Base-by-base conservation (phyloP, 768 basidiomycete species). In the Kwoniella botswanensis region DNA sequence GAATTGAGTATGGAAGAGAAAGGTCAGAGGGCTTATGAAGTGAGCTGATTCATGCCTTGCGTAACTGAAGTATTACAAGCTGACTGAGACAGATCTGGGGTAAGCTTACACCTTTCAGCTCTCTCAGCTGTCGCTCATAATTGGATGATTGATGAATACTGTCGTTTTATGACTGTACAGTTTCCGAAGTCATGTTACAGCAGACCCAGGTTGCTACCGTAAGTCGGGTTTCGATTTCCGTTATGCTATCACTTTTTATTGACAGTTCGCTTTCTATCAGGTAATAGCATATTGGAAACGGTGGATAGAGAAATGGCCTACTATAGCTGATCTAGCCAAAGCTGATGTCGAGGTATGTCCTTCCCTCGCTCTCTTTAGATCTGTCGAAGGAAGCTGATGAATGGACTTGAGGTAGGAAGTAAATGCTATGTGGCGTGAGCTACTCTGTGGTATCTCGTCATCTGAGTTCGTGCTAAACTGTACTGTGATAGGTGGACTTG, bases 201-300 rank as follows among this genome's bases (percentile, higher is more conserved):
- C 95, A 98, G 84, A 98, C 95, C 0, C 94, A 96, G 82, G 94
- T 97, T n/a, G 55, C 72, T 18, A 81, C 79, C 0, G 79, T 78
- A 55, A 50, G 74, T 65, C 44, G 3, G 1, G 10, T 7, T 17
- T 50, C 26, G 50, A 10, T 46, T 22, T 41, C 2, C 12, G 43
- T 46, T 18, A 18, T 18, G 17, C 15, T 11, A 5, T n/a, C 22
- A 15, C 12, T 67, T 57, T 24, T 43, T 44, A 15, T 29, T 44
- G 44, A 22, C 52, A 22, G 15, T 18, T n/a, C 42, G n/a, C 17
- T 13, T 53, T 22, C 17, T 21, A 29, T 43, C 70, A 75, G 1
- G 94, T 96, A n/a, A 93, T 95, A 75, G 92, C 92, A 1, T 98
- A 97, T 84, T 98, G 93, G 83, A 90, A 88, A 63, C 87, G 88